These are phyloP conservation scores for Scheffersomyces lignosus DNA, from an alignment of 805 yeast species.

Conservation along the genomic window DNA sequence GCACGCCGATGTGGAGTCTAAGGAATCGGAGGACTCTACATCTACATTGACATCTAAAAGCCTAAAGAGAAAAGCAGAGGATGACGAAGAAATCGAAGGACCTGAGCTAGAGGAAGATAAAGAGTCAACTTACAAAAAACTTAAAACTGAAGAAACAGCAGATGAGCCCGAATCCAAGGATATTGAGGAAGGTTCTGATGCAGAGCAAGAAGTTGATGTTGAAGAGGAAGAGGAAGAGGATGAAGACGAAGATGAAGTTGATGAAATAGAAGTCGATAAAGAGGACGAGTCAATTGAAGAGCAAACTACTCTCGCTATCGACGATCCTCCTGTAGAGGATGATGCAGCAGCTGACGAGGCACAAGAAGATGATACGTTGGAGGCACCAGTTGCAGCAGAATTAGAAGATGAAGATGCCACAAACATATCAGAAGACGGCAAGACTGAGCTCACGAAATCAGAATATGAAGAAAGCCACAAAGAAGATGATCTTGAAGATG, in stretches of 20 bases:
- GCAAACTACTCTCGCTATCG: slow-evolving; percentile 1
- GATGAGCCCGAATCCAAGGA: background rate
- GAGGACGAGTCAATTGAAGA: background rate
- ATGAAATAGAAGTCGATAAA: slow-evolving; percentile 16
- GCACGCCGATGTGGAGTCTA: background rate
- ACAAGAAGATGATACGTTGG: background rate
- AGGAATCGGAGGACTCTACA: slow-evolving; percentile 5
- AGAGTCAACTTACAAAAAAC: background rate
- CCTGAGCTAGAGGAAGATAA: slow-evolving; percentile 13
- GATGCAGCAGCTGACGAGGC: background rate
- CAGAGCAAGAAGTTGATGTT: slow-evolving; percentile 89
- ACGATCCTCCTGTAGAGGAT: slow-evolving; percentile 2
- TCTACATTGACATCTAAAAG: too few species aligned
- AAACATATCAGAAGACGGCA: background rate
- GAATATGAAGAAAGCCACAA: slow-evolving; percentile 18
- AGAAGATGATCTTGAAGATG: slow-evolving; percentile 18
- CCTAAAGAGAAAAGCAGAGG: slow-evolving; percentile 8
- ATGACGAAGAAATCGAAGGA: slow-evolving; percentile 26
- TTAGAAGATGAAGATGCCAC: slow-evolving; percentile 3
- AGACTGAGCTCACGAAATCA: background rate
- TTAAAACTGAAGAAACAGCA: background rate
- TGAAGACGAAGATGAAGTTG: slow-evolving; percentile 83
- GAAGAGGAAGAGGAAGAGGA: slow-evolving; percentile 91
- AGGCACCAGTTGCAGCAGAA: background rate
- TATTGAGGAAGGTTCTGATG: background rate